phyloP scores from a whole-genome alignment of 2,329 filamentous ascomycete species.

The Ophiocordyceps camponoti-saundersi region DNA sequence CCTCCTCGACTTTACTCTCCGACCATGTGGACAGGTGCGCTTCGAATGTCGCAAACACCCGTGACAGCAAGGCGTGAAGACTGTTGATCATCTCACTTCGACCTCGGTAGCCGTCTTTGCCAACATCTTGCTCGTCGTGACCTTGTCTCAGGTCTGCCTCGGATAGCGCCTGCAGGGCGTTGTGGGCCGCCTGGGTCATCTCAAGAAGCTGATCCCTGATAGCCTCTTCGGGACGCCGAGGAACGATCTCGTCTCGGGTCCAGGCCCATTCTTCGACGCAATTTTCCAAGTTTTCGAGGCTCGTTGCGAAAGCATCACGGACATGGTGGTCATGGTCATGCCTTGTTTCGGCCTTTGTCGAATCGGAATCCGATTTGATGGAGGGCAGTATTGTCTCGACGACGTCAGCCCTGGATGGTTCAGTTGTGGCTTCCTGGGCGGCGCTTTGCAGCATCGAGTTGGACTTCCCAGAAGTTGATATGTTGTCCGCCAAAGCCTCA shows the following conservation, averaged over 20 bases:
- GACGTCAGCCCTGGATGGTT: background rate
- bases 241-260: background rate
- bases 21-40: background rate
- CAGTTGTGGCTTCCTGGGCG: too few species aligned
- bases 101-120: background rate
- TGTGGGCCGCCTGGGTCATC: background rate
- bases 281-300: background rate
- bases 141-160: background rate
- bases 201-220: background rate
- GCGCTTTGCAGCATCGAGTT: too few species aligned
- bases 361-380: background rate
- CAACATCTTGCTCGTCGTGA: background rate
- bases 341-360: background rate
- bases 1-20: background rate
- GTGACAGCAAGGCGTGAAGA: background rate
- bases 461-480: too few species aligned
- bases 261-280: background rate
- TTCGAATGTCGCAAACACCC: background rate
- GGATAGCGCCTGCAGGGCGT: background rate
- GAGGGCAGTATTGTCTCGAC: background rate
- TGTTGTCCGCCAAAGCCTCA: too few species aligned
- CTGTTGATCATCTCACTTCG: background rate
- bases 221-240: background rate
- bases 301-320: background rate
- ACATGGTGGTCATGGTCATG: background rate